These are phyloP conservation scores for Kwoniella bestiolae DNA, from an alignment of 768 basidiomycete genomes.

Conservation along the genomic window DNA sequence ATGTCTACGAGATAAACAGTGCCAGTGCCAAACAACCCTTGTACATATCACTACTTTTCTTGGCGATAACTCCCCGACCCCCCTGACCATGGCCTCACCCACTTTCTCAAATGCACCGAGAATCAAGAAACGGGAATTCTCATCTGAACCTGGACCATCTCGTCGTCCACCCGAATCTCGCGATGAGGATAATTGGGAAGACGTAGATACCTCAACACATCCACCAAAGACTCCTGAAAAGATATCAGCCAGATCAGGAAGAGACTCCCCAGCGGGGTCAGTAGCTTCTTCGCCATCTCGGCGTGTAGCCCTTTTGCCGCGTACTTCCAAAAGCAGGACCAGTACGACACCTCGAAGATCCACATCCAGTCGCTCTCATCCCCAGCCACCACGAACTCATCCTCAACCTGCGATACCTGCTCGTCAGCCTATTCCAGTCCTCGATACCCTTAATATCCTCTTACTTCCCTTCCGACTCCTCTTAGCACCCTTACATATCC, in stretches of 20 bases:
- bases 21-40: too few relatives aligned
- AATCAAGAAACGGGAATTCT: background rate
- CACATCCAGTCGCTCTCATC: background rate
- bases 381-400: background rate
- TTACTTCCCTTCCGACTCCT: constrained; percentile 25
- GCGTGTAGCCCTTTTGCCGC: background rate
- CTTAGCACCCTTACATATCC: constrained; percentile 17
- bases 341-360: background rate
- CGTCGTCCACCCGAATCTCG: background rate
- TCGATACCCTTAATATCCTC: constrained; percentile 17
- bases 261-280: background rate
- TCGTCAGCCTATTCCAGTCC: background rate
- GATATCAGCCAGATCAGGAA: background rate
- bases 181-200: constrained; percentile 5
- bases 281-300: background rate
- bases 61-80: background rate
- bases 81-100: too few relatives aligned
- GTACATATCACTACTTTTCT: too few relatives aligned
- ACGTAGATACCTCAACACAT: background rate
- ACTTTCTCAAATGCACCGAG: background rate
- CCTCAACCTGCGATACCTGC: background rate
- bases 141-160: background rate
- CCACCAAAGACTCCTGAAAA: background rate
- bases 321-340: background rate
- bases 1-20: too few relatives aligned